A percentile compares a stretch with the other conserved stretches of the same genome.
phyloP scores from a whole-genome alignment of 768 basidiomycete species.

The Gloeopeniophorella convolvens region DNA sequence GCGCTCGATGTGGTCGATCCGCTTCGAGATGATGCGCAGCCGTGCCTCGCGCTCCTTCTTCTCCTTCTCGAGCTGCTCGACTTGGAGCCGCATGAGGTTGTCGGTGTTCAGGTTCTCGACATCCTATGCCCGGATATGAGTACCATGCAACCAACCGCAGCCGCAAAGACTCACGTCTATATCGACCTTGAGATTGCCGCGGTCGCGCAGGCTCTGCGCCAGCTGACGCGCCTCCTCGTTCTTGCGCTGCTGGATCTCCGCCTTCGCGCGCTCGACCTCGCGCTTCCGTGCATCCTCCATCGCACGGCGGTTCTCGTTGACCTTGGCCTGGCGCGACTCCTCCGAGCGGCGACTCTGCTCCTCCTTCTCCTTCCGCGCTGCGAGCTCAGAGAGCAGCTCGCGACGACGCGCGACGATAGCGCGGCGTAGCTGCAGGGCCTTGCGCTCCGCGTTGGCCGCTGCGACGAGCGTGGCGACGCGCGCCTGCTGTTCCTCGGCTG shows the following conservation, averaged over 20 bases:
- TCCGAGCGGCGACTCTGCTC: slow-evolving; percentile 77
- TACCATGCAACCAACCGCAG: background rate
- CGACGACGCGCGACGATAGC: slow-evolving; percentile 79
- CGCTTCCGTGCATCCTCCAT: slow-evolving; percentile 58
- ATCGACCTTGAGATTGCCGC: slow-evolving; percentile 66
- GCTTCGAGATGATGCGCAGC: slow-evolving; percentile 77
- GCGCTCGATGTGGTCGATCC: slow-evolving; percentile 92
- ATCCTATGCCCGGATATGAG: slow-evolving; percentile 40
- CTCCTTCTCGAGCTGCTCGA: slow-evolving; percentile 95
- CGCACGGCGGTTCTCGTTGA: slow-evolving; percentile 54
- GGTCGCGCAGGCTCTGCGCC: slow-evolving; percentile 74
- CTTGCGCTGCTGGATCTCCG: slow-evolving; percentile 73
- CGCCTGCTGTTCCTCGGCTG: slow-evolving; percentile 52
- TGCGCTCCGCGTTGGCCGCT: slow-evolving; percentile 67
- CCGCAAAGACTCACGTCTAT: slow-evolving; percentile 46
- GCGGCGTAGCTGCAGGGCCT: slow-evolving; percentile 68
- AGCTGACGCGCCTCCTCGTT: slow-evolving; percentile 85
- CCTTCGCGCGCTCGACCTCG: slow-evolving; percentile 57
- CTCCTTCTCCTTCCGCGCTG: slow-evolving; percentile 82
- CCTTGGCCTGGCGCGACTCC: slow-evolving; percentile 53
- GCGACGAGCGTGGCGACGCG: slow-evolving; percentile 54
- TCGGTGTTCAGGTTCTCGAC: slow-evolving; percentile 82
- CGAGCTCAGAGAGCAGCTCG: slow-evolving; percentile 78
- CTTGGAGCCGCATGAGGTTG: slow-evolving; percentile 81
- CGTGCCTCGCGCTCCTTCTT: slow-evolving; percentile 81